Evolutionary conservation across 1,284 basidiomycete genomes (phyloP), one percentile per base, ranked within the genome.

Genomic region (Apiotrichum siamense): DNA sequence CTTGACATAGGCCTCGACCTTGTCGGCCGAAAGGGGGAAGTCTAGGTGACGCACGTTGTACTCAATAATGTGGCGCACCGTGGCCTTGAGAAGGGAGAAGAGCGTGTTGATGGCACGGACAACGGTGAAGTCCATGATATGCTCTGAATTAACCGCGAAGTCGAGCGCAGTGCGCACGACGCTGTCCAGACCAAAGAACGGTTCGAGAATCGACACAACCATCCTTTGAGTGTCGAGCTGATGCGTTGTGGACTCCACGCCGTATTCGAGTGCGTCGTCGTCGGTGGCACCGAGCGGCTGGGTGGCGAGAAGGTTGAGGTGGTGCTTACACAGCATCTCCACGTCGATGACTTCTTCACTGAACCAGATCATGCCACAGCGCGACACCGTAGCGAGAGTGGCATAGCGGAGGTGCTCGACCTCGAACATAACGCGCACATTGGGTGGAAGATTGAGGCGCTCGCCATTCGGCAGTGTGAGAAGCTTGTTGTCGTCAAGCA

Each of bases 311-410:
- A 84, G 84, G 44, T 83, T 80, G 41, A 99, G 82, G 67, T 97
- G 94, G 69, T 97, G 83, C 42, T 81, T 81, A 74, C 88, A 97
- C 27, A 97, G 83, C 96, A 98, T 97, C 4, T 80, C 77, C 3
- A 91, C 84, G 57, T 88, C 84, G 27, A 99, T 84, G 43, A 94
- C 85, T 58, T 97, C 92, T 55, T 97, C 91, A 69, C 91, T 97
- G 77, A 99, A 99, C 96, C 96, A 99, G 65, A 99, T 94, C 96
- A 99, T 99, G 72, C 96, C 96, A 71, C 96, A 99, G 50, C 96
- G 93, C 82, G 91, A 96, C 77, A 99, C 97, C 15, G 96, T 99
- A 9, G 96, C 96, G 42, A 90, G 83, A 1, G 97, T 99, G 0
- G 96, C 97, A 71, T 96, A 98, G 64, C 86, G 88, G 61, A 99